Base-by-base conservation (phyloP, 2,329 filamentous ascomycete species). In the Fusarium illudens region DNA sequence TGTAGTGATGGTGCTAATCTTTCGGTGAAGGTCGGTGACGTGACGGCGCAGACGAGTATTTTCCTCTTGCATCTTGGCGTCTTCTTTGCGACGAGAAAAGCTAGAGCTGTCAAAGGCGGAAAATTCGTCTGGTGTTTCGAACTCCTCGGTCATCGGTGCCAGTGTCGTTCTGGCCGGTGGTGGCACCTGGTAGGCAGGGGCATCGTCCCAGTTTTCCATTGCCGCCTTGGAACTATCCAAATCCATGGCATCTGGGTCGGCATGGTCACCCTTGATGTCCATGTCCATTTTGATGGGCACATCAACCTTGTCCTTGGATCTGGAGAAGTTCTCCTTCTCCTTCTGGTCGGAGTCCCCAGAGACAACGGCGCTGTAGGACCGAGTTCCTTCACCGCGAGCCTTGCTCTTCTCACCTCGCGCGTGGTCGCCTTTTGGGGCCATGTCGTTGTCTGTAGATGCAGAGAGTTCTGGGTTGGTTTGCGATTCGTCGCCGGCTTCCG, bases 21-120 rank as follows among this genome's bases (percentile, higher is more conserved):
- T 71, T 52, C 54, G 60, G 34, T 54, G 58, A 34, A 77, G 66
- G 13, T 68, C 65, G 3, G 71, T 64, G 10, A 74, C 52, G 30
- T 73, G 67, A 12, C 65, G 66, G 12, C 64, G 62, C 20, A 75
- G 56, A 7, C 52, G 61, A 12, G 19, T 12, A 22, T 58, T 68
- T 25, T 72, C 67, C 44, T 73, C 67, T 2, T 58, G 56, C 13
- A 62, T 15, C 29, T 63, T 62, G 22, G 48, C 19, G 8, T 62
- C 42, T n/a, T 61, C 57, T 29, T 58, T 64, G 25, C 46, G 60
- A 9, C 60, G 55, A 22, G 58, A 32, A 27, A 61, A 55, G 48
- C 58, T 58, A n/a, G 59, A 48, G 5, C 51, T 67, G 17, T 65
- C 63, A 48, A 71, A 71, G 17, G 61, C 61, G 10, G 53, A 50